Conservation (phyloP, 257 asterid species). For the Nicotiana paniculata region DNA sequence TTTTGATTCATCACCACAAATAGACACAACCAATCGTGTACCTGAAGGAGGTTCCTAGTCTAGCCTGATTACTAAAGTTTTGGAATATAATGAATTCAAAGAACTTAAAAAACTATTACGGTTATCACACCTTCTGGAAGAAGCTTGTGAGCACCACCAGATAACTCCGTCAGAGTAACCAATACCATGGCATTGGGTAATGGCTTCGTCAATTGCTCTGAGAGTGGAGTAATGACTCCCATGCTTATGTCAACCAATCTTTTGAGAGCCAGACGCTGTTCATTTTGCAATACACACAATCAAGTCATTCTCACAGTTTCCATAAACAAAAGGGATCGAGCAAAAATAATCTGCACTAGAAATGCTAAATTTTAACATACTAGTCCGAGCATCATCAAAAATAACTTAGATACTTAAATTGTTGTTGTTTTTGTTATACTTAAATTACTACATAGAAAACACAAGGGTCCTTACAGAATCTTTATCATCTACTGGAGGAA, state of each 20-base stretch:
- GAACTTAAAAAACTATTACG: slow-evolving; percentile 3
- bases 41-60: slow-evolving; percentile 36
- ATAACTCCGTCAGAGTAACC: slow-evolving; percentile 71
- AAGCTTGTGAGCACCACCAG: slow-evolving; percentile 81
- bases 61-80: slow-evolving; percentile 8
- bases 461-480: slow-evolving; percentile 61
- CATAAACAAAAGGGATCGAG: neutral
- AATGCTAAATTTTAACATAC: neutral
- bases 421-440: neutral
- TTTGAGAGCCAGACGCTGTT: slow-evolving; percentile 85
- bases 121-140: slow-evolving; percentile 67
- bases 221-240: slow-evolving; percentile 92
- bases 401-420: neutral
- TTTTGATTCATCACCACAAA: slow-evolving; percentile 74
- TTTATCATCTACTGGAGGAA: slow-evolving; percentile 75
- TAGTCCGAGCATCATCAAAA: neutral
- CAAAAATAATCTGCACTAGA: neutral
- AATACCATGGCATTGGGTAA: slow-evolving; percentile 72
- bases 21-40: slow-evolving; percentile 67
- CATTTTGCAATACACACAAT: slow-evolving; percentile 15
- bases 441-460: neutral
- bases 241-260: slow-evolving; percentile 83
- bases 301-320: slow-evolving; percentile 15
- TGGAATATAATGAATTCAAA: neutral
- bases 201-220: slow-evolving; percentile 91